Conservation (phyloP, 2,329 filamentous ascomycete genomes). For the Epichloe glyceriae region DNA sequence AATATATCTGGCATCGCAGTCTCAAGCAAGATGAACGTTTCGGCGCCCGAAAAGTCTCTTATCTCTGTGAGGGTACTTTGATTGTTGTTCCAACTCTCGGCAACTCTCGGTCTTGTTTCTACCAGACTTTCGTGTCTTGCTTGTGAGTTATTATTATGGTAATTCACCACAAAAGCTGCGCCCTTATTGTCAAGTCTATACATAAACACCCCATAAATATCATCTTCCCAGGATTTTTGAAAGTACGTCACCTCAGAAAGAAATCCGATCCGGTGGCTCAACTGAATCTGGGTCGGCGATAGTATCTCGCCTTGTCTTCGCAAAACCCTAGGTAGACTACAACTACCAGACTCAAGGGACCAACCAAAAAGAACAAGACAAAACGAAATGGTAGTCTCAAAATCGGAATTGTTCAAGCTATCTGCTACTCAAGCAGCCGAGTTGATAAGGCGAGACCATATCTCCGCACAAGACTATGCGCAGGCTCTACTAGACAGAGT, state of each 20-base stretch:
- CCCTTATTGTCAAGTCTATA: not conserved
- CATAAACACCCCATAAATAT: not conserved
- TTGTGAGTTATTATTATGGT: not conserved
- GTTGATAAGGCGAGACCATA: slow-evolving; percentile 6
- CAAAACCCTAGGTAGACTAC: not conserved
- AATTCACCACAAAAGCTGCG: not conserved
- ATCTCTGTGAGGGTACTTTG: not conserved
- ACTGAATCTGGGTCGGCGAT: not conserved
- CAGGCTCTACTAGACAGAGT: slow-evolving; percentile 33
- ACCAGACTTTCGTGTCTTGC: not conserved
- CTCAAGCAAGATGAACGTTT: not conserved
- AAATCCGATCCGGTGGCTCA: not conserved
- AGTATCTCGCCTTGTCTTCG: not conserved
- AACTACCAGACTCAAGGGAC: not conserved
- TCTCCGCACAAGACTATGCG: slow-evolving; percentile 37
- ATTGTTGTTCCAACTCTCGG: not conserved
- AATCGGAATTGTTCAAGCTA: slow-evolving; percentile 2
- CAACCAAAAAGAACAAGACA: not conserved
- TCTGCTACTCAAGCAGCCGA: slow-evolving; percentile 5
- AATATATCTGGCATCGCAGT: not conserved
- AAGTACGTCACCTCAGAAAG: not conserved
- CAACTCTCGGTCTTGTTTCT: not conserved
- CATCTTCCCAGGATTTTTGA: not conserved
- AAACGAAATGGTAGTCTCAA: not conserved
- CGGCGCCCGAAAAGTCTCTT: not conserved